Percentiles rank a stretch among this genome's conserved stretches.
Conservation (phyloP, 2,329 filamentous ascomycete genomes). For the Raffaelea ambrosiae region DNA sequence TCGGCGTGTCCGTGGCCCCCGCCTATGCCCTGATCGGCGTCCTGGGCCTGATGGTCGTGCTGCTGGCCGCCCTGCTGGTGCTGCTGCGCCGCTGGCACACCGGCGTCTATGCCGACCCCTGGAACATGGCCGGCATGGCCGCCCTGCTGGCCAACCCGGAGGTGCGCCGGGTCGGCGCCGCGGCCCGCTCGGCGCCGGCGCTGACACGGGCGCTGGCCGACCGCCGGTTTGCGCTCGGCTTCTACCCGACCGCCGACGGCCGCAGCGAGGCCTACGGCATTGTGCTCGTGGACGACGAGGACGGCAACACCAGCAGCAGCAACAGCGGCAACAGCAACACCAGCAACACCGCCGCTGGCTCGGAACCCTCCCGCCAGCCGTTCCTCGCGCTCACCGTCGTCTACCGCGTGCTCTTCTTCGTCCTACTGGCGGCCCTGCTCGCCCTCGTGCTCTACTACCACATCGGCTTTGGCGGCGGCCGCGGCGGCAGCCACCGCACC, state of each 20-base stretch:
- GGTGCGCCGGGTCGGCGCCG: constrained; percentile 12
- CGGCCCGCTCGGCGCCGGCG: constrained; percentile 6
- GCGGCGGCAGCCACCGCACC: constrained; percentile 10
- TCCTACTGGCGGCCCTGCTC: constrained; percentile 24
- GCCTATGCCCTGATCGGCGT: constrained; percentile 24
- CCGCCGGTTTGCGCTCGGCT: constrained; percentile 21
- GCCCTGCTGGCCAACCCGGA: constrained; percentile 22
- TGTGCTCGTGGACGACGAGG: constrained; percentile 13
- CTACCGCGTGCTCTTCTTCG: constrained; percentile 23
- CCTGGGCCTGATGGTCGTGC: constrained; percentile 20
- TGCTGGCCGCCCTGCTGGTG: constrained; percentile 19
- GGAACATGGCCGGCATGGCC: constrained; percentile 29
- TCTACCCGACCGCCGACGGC: constrained; percentile 16
- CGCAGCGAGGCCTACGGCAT: constrained; percentile 22
- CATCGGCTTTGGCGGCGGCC: constrained; percentile 14
- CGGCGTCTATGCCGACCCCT: constrained; percentile 29
- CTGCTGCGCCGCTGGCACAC: constrained; percentile 26
- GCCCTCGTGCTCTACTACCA: constrained; percentile 32
- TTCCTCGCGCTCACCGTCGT: constrained; percentile 26
- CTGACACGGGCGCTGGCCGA: constrained; percentile 15
- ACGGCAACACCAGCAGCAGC: constrained; percentile 6
- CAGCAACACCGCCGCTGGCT: neutral
- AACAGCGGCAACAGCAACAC: neutral
- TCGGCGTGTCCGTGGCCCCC: constrained; percentile 24
- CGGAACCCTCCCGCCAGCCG: constrained; percentile 11